These are phyloP conservation scores for Solanum lycopersicoides DNA, from an alignment of 257 asterid species.

Conservation along the genomic window DNA sequence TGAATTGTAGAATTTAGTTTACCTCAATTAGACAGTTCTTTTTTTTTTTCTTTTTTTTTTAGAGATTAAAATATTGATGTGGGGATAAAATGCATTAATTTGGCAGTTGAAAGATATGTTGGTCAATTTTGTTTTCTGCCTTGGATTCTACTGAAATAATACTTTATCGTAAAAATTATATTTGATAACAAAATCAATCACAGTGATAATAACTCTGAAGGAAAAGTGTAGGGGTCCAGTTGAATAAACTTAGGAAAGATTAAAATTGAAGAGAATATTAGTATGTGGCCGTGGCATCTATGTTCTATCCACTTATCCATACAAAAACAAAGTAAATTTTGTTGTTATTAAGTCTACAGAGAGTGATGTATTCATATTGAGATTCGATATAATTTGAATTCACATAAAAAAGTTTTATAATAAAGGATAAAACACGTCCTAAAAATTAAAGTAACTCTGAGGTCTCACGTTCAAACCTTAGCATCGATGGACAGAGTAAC, in stretches of 20 bases:
- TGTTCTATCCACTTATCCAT: background rate
- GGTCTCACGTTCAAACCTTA: no score
- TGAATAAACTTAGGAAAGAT: background rate
- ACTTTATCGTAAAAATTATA: background rate
- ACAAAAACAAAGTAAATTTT: background rate
- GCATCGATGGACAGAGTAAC: no score
- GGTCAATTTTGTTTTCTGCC: constrained; percentile 11
- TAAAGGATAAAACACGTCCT: accelerated
- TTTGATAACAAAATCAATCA: background rate
- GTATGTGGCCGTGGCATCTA: background rate
- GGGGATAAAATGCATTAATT: constrained; percentile 6
- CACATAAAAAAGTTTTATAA: accelerated
- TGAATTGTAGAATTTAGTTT: constrained; percentile 11
- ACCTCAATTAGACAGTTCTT: background rate
- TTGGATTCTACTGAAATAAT: constrained; percentile 35
- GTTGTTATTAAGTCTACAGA: background rate
- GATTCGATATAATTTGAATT: background rate
- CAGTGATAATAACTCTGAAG: background rate
- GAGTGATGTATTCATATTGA: background rate
- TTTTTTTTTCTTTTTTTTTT: background rate
- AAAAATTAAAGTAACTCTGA: no score
- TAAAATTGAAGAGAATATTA: background rate
- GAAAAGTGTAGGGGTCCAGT: background rate
- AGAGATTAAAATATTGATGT: background rate
- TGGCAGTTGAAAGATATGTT: constrained; percentile 10